Evolutionary conservation across 495 filamentous ascomycete species (phyloP).

Genomic region (Neurospora sp.): DNA sequence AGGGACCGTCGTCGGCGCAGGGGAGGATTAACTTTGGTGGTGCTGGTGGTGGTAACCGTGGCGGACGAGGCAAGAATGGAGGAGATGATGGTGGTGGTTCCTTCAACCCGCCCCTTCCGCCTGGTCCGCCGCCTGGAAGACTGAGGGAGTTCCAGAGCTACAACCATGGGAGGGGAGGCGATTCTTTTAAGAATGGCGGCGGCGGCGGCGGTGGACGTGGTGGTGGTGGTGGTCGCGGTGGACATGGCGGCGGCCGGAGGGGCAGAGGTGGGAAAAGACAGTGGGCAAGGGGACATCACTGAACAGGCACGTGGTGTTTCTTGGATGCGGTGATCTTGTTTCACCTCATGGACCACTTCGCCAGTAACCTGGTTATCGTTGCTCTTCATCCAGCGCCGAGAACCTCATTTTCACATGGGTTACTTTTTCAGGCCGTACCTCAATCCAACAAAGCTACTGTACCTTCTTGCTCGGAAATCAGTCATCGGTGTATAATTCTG

Average conservation of each 20-base stretch:
- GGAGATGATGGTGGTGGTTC: neutral
- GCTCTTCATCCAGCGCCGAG: neutral
- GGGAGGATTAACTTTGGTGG: conserved; percentile 23
- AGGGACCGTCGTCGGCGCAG: neutral
- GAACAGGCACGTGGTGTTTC: neutral
- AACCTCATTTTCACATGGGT: neutral
- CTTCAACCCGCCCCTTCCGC: conserved; percentile 11
- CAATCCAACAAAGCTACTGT: neutral
- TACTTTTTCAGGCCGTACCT: neutral
- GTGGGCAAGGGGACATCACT: neutral
- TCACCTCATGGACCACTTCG: neutral
- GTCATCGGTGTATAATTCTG: too few species aligned
- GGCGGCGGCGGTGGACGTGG: neutral
- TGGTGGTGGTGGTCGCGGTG: neutral
- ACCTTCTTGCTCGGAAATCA: neutral
- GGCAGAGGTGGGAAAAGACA: neutral
- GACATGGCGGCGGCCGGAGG: neutral
- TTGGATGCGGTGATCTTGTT: neutral
- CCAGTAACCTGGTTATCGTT: neutral
- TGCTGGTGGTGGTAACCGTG: conserved; percentile 9
- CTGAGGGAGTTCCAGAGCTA: neutral
- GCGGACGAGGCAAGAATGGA: neutral
- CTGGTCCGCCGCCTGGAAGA: conserved; percentile 9
- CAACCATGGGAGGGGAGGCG: neutral
- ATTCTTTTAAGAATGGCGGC: neutral